phyloP scores from a whole-genome alignment of 768 basidiomycete species.

The Cubamyces sp. region DNA sequence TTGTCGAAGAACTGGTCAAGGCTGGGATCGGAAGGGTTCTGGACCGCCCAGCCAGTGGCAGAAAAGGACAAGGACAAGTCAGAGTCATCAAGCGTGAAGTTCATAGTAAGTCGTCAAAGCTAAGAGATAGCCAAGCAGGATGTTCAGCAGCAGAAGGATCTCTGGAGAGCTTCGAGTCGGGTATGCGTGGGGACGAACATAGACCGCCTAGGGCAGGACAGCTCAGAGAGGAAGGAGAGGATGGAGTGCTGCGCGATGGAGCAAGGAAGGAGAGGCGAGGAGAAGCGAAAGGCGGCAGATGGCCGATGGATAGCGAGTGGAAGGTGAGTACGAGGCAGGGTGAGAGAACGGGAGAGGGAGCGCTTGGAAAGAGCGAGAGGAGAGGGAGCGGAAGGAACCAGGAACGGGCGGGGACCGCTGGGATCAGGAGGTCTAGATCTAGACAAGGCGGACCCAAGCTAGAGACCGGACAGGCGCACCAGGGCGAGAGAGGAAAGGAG shows the following conservation, averaged over 20 bases:
- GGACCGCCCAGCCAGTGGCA: conserved; percentile 30
- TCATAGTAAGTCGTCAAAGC: conserved; percentile 20
- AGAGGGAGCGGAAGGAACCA: neutral
- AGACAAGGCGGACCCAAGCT: neutral
- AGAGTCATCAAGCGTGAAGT: conserved; percentile 38
- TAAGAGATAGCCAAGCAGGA: neutral
- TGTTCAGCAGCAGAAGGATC: neutral
- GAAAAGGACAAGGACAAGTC: conserved; percentile 30
- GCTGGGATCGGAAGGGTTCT: conserved; percentile 27
- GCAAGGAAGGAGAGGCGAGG: conserved; percentile 1
- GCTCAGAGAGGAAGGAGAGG: neutral
- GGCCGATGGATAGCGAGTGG: neutral
- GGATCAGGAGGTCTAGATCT: neutral
- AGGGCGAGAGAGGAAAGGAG: too few species aligned
- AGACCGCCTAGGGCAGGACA: neutral
- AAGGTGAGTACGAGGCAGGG: neutral
- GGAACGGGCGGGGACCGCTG: too few species aligned
- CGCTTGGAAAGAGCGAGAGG: neutral
- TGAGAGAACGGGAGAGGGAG: neutral
- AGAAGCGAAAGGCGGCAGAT: neutral
- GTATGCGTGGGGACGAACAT: neutral
- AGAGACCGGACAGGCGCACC: too few species aligned
- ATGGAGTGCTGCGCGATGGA: neutral
- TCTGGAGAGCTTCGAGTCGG: neutral
- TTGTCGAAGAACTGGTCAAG: conserved; percentile 29